Base-by-base conservation (phyloP, 176 grass and related monocot species). In the Ananas comosus region DNA sequence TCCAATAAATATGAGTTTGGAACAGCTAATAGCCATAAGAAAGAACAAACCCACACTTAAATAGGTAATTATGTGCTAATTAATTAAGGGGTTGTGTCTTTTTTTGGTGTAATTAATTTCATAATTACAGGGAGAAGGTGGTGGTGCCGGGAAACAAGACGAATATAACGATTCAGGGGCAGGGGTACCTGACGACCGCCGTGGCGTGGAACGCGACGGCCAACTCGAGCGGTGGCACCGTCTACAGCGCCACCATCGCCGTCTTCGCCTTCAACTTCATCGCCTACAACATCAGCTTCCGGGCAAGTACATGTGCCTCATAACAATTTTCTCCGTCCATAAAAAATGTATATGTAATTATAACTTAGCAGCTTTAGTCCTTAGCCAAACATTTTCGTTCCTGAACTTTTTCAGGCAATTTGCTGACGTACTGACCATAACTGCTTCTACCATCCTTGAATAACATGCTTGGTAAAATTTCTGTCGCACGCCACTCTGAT, bases 141-240 rank as follows among this genome's bases (percentile, higher is more conserved):
- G 64, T 84, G 74, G 76, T 96, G 50, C 83, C 76, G 83, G 42
- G 42, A 61, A 86, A 85, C 80, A 96, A 91, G 81, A 91, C 85
- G 51, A 73, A 64, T 65, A 14, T 96, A 48, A 78, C 79, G 52
- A 28, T 96, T 65, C 91, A 96, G 67, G 87, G 91, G 33, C 74
- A 79, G 24, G 88, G 91, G 47, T 85, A 91, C 76, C 74, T 86
- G 50, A 75, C 81, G 64, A 96, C 80, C 21, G 66, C 50, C 53
- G 67, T 96, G 3, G 74, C 52, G 3, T 96, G 91, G 91, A 96
- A 96, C 70, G 80, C 72, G 72, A 96, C 91, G 10, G 80, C 91
- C 71, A 88, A 66, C 70, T 83, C 87, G 72, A 91, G 67, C 51
- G 88, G 82, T 16, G 83, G 91, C 48, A 96, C 91, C 3, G 48